Conservation (phyloP, 441 rosid genomes). For the Corymbia calophylla region DNA sequence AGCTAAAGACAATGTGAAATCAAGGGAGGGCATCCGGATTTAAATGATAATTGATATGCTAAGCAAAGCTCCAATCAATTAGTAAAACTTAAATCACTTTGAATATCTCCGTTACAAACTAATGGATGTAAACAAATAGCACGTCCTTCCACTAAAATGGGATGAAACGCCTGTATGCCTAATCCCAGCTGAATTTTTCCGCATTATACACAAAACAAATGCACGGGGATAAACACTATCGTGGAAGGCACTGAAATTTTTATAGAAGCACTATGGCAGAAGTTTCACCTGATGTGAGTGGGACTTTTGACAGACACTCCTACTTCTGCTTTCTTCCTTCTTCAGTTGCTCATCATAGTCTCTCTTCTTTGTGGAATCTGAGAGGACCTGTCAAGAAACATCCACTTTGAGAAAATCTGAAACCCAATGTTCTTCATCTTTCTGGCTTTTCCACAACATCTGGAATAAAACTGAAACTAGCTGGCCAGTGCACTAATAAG, state of each 20-base stretch:
- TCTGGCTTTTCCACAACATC: not conserved
- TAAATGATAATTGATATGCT: not conserved
- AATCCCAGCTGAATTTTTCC: not conserved
- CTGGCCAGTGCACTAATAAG: not conserved
- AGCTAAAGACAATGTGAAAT: not conserved
- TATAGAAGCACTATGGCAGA: not conserved
- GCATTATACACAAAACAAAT: not conserved
- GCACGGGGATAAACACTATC: not conserved
- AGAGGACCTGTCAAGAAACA: constrained; percentile 64
- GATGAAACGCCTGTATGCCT: no score
- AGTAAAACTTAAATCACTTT: not conserved
- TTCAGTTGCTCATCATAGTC: constrained; percentile 92
- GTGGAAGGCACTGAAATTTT: not conserved
- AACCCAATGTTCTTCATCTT: not conserved
- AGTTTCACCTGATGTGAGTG: constrained; percentile 56
- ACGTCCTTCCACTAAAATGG: no score
- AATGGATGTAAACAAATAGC: no score
- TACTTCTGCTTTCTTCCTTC: constrained; percentile 74
- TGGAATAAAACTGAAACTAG: not conserved
- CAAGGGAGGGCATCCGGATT: not conserved
- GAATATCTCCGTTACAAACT: not conserved
- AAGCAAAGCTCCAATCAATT: not conserved
- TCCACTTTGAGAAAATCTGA: not conserved
- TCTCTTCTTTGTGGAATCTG: constrained; percentile 78
- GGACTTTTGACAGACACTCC: constrained; percentile 69